These are phyloP conservation scores for Cicer yamashitae DNA, from an alignment of 306 rosid genomes.

Conservation along the genomic window DNA sequence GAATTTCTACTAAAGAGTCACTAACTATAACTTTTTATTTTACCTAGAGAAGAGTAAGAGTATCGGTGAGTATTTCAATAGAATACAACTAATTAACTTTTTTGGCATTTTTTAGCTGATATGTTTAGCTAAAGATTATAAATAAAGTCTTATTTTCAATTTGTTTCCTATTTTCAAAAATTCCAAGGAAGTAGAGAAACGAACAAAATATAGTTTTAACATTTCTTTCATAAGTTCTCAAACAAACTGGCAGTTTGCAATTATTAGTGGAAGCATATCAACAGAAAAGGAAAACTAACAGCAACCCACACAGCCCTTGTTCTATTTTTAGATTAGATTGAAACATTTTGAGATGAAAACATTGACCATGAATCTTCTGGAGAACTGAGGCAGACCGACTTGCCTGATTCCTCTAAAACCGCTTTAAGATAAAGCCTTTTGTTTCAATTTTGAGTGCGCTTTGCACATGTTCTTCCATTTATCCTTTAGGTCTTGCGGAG, in stretches of 20 bases:
- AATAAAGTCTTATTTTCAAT: background rate
- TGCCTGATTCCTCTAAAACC: background rate
- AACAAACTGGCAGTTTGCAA: background rate
- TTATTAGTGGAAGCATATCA: background rate
- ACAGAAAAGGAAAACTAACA: background rate
- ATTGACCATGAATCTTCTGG: background rate
- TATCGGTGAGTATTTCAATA: no score
- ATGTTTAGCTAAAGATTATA: background rate
- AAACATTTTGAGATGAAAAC: no score
- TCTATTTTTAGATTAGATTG: no score
- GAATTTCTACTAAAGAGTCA: background rate
- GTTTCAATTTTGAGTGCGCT: conserved; percentile 38
- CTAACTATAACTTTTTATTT: background rate
- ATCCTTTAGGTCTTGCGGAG: conserved; percentile 61
- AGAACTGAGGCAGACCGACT: conserved; percentile 13
- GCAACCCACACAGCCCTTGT: no score
- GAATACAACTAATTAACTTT: no score
- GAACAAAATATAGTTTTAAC: background rate
- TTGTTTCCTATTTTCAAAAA: background rate
- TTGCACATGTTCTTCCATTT: conserved; percentile 73
- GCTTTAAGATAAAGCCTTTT: conserved; percentile 18
- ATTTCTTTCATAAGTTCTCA: no score
- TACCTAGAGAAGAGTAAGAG: background rate
- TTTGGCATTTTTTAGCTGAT: background rate
- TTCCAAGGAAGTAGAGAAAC: background rate